Evolutionary conservation across 306 rosid species (phyloP).

Genomic region (Pachyrhizus erosus): DNA sequence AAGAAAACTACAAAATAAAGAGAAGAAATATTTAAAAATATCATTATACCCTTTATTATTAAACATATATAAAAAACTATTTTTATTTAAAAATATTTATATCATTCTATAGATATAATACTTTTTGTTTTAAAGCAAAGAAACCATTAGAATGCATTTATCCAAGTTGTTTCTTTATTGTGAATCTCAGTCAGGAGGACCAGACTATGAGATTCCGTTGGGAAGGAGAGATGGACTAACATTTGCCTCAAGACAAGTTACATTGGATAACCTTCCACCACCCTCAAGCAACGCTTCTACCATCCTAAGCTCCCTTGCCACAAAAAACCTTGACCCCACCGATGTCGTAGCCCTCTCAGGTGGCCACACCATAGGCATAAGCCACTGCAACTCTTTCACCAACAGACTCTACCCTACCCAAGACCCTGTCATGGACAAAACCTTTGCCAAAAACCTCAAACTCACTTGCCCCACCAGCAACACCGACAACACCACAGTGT

Average conservation of each 20-base stretch:
- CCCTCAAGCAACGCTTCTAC: constrained; percentile 49
- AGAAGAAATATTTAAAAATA: too few relatives aligned
- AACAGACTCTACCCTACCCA: constrained; percentile 64
- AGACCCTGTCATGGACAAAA: constrained; percentile 65
- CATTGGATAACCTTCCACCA: constrained; percentile 54
- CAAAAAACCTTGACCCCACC: constrained; percentile 59
- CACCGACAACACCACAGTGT: constrained; percentile 49
- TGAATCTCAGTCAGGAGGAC: constrained; percentile 74
- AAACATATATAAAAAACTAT: too few relatives aligned
- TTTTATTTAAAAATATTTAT: too few relatives aligned
- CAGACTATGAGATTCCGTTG: constrained; percentile 60
- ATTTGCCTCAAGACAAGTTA: constrained; percentile 50
- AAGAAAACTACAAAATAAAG: too few relatives aligned
- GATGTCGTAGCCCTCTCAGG: constrained; percentile 76
- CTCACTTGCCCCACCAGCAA: constrained; percentile 32
- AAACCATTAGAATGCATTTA: too few relatives aligned
- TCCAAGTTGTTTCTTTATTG: too few relatives aligned
- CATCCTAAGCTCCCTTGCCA: constrained; percentile 49
- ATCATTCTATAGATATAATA: too few relatives aligned
- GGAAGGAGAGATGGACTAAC: constrained; percentile 67
- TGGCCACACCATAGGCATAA: constrained; percentile 73
- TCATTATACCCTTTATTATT: too few relatives aligned
- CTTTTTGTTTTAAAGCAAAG: too few relatives aligned
- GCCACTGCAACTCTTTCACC: constrained; percentile 61
- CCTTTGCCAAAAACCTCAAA: constrained; percentile 57